A percentile compares a stretch with the other conserved stretches of the same genome.
These are phyloP conservation scores for Lactarius tabidus DNA, from an alignment of 768 basidiomycete genomes.

Conservation along the genomic window DNA sequence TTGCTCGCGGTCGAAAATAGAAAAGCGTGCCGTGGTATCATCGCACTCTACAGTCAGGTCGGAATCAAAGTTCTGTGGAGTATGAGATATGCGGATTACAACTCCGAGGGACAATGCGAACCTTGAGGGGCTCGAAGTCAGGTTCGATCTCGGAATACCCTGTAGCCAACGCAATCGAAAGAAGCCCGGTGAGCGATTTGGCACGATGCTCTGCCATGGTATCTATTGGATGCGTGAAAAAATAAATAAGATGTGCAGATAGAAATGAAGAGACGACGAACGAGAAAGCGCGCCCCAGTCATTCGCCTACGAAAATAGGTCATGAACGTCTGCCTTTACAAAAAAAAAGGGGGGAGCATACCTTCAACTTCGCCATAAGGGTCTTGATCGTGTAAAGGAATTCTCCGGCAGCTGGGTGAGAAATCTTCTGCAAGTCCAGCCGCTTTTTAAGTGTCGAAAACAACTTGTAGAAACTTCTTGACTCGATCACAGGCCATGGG, in stretches of 20 bases:
- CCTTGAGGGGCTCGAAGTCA: constrained; percentile 48
- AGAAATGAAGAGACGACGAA: constrained; percentile 32
- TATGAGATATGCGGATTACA: not conserved
- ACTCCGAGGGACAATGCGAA: constrained; percentile 23
- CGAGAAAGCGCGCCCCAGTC: constrained; percentile 67
- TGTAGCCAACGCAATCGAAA: constrained; percentile 45
- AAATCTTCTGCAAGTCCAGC: constrained; percentile 46
- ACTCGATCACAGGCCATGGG: constrained; percentile 66
- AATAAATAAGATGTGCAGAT: not conserved
- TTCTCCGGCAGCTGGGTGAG: constrained; percentile 48
- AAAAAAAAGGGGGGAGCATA: not conserved
- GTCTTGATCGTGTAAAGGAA: constrained; percentile 37
- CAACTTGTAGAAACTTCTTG: constrained; percentile 52
- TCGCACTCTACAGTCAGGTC: constrained; percentile 37
- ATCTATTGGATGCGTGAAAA: constrained; percentile 37
- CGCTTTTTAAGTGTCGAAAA: constrained; percentile 45
- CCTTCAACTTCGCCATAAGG: constrained; percentile 18
- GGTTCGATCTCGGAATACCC: constrained; percentile 46
- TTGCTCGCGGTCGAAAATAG: constrained; percentile 29
- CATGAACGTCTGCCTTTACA: not conserved
- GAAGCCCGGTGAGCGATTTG: constrained; percentile 34
- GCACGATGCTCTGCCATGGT: constrained; percentile 48
- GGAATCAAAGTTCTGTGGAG: constrained; percentile 48
- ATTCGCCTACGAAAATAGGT: constrained; percentile 40
- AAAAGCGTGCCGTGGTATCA: constrained; percentile 38